Base-by-base conservation (phyloP, 331 rosid genomes). In the Phaseolus coccineus region DNA sequence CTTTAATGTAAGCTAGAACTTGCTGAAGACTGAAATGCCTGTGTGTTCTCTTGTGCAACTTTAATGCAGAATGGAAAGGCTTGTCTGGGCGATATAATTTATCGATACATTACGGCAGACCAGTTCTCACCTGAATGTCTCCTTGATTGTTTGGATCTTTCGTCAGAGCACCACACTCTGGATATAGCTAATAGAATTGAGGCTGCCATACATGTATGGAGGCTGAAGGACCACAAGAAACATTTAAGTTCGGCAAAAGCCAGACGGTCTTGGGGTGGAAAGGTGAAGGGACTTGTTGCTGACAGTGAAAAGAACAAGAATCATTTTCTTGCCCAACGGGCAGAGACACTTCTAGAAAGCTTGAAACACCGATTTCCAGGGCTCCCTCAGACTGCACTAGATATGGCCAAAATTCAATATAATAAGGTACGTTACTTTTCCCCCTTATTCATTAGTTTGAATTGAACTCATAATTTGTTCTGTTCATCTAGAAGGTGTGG, bases 401-500 rank as follows among this genome's bases (percentile, higher is more conserved):
- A 94, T 83, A 94, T 94, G 97, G 87, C 91, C 71, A 94, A 92
- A 85, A 94, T 94, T 81, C 98, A 92, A 77, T 92, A 88, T 67
- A 94, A 92, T 59, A 94, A 88, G 92, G 98, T 92, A 78, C 52
- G 6, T 9, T 37, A 2, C 4, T 50, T 10, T n/a, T 51, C 5
- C 25, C 33, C 52, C 44, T 16, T 3, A 56, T 51, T 65, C 80
- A 19, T 42, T 25, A 6, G 62, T 24, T 55, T 55, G 31, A 13
- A 55, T 55, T 24, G 61, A 73, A 31, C 64, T 73, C 74, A 22
- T 62, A 44, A 66, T 19, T 42, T 78, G 46, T 66, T 81, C 6
- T 14, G 22, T 69, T 80, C 51, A 55, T 40, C 28, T 33, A 35
- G 47, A 58, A 24, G 12, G n/a, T 19, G 15, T 56, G 62, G 46